These are phyloP conservation scores for Scytalidium sp. DNA, from an alignment of 2,329 filamentous ascomycete species.

Conservation along the genomic window DNA sequence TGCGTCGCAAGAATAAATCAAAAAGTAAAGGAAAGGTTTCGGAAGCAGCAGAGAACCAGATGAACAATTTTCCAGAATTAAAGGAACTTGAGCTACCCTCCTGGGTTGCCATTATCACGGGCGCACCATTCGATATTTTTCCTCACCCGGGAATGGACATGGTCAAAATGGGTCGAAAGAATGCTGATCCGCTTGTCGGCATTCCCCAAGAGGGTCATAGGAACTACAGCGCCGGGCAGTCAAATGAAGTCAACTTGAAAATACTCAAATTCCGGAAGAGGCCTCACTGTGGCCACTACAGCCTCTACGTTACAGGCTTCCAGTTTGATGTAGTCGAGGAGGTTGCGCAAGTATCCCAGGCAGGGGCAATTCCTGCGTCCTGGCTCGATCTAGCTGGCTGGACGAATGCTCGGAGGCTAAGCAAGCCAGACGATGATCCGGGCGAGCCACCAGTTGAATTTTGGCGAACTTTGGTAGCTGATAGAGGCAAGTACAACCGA, in stretches of 20 bases:
- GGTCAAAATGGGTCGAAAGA: conserved; percentile 26
- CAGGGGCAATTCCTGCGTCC: conserved; percentile 19
- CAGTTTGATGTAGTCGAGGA: conserved; percentile 18
- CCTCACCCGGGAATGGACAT: conserved; percentile 18
- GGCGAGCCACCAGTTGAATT: conserved; percentile 24
- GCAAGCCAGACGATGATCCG: too few relatives aligned
- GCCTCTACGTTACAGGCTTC: conserved; percentile 31
- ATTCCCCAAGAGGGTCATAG: conserved; percentile 18
- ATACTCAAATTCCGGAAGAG: conserved; percentile 23
- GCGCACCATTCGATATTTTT: conserved; percentile 25
- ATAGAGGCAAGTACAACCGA: conserved; percentile 19
- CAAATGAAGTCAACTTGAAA: conserved; percentile 16
- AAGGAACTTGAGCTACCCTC: too few relatives aligned
- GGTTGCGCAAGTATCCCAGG: conserved; percentile 13
- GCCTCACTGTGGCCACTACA: conserved; percentile 18
- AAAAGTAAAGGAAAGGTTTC: too few relatives aligned
- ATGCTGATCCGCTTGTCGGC: conserved; percentile 34
- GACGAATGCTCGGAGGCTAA: conserved; percentile 7
- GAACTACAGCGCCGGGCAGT: conserved; percentile 30
- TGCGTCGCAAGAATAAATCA: too few relatives aligned
- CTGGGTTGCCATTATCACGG: conserved; percentile 24
- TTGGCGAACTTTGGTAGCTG: conserved; percentile 23
- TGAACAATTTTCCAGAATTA: too few relatives aligned
- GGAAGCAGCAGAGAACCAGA: too few relatives aligned
- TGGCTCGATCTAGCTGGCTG: conserved; percentile 20